Evolutionary conservation across 2,329 filamentous ascomycete genomes (phyloP), one percentile per base, ranked within the genome.

Genomic region (Stemphylium vesicarium): DNA sequence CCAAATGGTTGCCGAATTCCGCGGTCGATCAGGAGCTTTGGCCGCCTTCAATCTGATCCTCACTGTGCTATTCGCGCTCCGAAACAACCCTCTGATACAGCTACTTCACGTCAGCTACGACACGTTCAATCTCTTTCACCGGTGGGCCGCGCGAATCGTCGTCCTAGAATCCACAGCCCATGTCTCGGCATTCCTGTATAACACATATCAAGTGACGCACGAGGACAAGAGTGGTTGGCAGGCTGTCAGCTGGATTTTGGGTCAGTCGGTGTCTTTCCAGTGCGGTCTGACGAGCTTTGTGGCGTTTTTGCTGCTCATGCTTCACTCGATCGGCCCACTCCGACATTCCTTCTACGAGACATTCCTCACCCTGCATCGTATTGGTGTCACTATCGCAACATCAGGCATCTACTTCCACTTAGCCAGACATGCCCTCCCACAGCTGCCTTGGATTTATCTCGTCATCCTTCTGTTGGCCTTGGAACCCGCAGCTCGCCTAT

Each of bases 271-370:
- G 81, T 64, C 76, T 85, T 64, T 64, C 83, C 55, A 85, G 75
- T 56, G 88, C 87, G 13, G 85, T 12, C 74, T 88, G 42, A 78
- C 88, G 55, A 85, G 84, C 76, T 84, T 82, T 9, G 73, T 79
- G 51, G 82, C 85, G 0, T 83, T 90, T 49, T 71, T 86, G 10
- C 79, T 80, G 47, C 82, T 92, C 46, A 72, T 82, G 29, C 75
- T 91, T 41, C 88, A 90, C 62, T 88, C 89, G 0, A 81, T 84
- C 33, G 89, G 88, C 45, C 81, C 87, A 47, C 75, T 91, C 12
- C 83, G 89, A 52, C 89, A 91, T 68, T 88, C 88, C n/a, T 91
- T 88, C 66, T 92, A 92, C 74, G 89, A 92, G 74, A 84, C 81
- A 1, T 92, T 92, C 80, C 87, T 92, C 71, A 77, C 87, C 39